Percentiles rank a stretch among this genome's conserved stretches.
phyloP scores from a whole-genome alignment of 768 basidiomycete species.

The Rubroboletus satanas region DNA sequence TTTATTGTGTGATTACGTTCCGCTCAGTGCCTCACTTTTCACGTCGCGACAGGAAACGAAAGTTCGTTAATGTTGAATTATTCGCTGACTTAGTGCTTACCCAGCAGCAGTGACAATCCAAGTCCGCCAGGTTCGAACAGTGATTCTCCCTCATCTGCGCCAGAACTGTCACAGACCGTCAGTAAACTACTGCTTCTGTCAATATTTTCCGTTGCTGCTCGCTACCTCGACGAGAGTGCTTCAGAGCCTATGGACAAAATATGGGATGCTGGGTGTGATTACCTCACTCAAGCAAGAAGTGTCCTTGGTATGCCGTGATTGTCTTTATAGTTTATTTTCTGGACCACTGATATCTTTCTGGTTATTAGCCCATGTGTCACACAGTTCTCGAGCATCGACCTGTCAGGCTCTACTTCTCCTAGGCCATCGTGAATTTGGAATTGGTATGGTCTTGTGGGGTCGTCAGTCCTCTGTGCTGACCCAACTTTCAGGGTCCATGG shows the following conservation, averaged over 20 bases:
- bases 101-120: slow-evolving; percentile 34
- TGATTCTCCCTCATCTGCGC: slow-evolving; percentile 11
- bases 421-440: slow-evolving; percentile 82
- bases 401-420: slow-evolving; percentile 78
- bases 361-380: slow-evolving; percentile 54
- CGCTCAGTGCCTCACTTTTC: slow-evolving; percentile 1
- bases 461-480: slow-evolving; percentile 11
- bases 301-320: slow-evolving; percentile 51
- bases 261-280: slow-evolving; percentile 68
- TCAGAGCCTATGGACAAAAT: slow-evolving; percentile 51
- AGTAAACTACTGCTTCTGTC: slow-evolving; percentile 70
- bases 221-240: slow-evolving; percentile 53
- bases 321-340: not conserved
- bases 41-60: slow-evolving; percentile 23
- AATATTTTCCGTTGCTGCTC: slow-evolving; percentile 79
- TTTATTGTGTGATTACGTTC: not conserved
- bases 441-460: slow-evolving; percentile 43
- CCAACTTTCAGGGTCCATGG: slow-evolving; percentile 50
- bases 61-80: slow-evolving; percentile 10
- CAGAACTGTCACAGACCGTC: slow-evolving; percentile 58
- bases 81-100: slow-evolving; percentile 9
- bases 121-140: slow-evolving; percentile 25
- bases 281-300: slow-evolving; percentile 56
- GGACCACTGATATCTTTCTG: slow-evolving; percentile 3
- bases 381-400: slow-evolving; percentile 66